Base-by-base conservation (phyloP, 2,329 filamentous ascomycete species). In the Scortechinia acanthostroma region DNA sequence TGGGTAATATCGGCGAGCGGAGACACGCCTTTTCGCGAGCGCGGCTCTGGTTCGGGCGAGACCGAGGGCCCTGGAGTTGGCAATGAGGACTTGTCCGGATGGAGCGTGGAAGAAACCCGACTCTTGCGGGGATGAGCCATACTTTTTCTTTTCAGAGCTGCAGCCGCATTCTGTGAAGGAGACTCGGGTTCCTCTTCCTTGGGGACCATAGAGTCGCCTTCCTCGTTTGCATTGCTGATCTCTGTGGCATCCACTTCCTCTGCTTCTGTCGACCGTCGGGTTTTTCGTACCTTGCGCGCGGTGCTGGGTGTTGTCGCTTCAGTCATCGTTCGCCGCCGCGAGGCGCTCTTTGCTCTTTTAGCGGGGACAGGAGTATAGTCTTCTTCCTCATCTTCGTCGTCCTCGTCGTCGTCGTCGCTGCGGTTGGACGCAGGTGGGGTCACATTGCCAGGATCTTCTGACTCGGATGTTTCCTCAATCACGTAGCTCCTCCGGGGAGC, bases 1-100 rank as follows among this genome's bases (percentile, higher is more conserved):
- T 74, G 70, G 14, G 88, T 91, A 50, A 90, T 88, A 57, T 95
- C 88, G 48, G 78, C 74, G 37, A 91, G 71, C 2, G 88, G 83
- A 2, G 80, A 78, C 16, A 60, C 63, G 42, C 64, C 65, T 45
- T 71, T 70, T 42, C 69, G 51, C 10, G 35, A 10, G 13, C 17
- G 35, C 17, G 35, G 20, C 20, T 40, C 10, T 14, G 73, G 64
- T 46, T 80, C 74, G 43, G 79, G 76, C 17, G 81, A 78, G 35
- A 68, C 62, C 5, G 80, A 79, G 6, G 74, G 60, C 46, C 74
- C 67, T 2, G 77, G 74, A 5, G 73, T 77, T 1, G 71, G 70
- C 45, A 68, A 57, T 48, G 56, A 59, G 47, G 58, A 56, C 49
- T 51, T 58, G 20, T 57, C 58, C 2, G 68, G 63, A 2, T 68